Conservation (phyloP, 495 filamentous ascomycete genomes). For the Aspergillus nidulans region DNA sequence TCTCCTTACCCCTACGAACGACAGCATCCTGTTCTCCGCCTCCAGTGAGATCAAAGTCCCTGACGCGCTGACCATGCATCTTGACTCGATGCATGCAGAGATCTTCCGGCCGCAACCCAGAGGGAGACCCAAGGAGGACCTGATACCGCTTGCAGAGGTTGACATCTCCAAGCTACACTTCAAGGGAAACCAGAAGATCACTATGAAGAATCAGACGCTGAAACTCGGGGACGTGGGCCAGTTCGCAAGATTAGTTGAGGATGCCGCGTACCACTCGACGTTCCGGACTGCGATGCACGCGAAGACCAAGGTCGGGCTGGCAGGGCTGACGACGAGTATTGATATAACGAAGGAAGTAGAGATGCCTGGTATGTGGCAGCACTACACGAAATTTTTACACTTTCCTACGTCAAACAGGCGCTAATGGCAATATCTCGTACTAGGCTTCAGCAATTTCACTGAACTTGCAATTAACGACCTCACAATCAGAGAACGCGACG, state of each 20-base stretch:
- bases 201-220: neutral
- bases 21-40: conserved; percentile 8
- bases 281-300: neutral
- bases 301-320: neutral
- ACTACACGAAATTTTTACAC: no score
- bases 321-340: neutral
- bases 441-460: conserved; percentile 8
- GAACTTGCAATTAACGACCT: conserved; percentile 1
- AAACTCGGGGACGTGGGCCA: neutral
- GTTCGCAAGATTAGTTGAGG: conserved; percentile 3
- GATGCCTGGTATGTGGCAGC: conserved; percentile 2
- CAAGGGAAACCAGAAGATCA: neutral
- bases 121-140: neutral
- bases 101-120: neutral
- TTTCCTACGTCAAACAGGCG: no score
- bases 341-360: neutral
- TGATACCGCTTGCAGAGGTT: neutral
- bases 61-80: neutral
- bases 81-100: conserved; percentile 1
- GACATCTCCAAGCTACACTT: neutral
- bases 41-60: conserved; percentile 6
- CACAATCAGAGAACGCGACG: neutral
- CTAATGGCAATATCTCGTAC: neutral
- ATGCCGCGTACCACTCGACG: neutral
- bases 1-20: conserved; percentile 6